Evolutionary conservation across 2,329 filamentous ascomycete species (phyloP).

Genomic region (Ilyonectria destructans): DNA sequence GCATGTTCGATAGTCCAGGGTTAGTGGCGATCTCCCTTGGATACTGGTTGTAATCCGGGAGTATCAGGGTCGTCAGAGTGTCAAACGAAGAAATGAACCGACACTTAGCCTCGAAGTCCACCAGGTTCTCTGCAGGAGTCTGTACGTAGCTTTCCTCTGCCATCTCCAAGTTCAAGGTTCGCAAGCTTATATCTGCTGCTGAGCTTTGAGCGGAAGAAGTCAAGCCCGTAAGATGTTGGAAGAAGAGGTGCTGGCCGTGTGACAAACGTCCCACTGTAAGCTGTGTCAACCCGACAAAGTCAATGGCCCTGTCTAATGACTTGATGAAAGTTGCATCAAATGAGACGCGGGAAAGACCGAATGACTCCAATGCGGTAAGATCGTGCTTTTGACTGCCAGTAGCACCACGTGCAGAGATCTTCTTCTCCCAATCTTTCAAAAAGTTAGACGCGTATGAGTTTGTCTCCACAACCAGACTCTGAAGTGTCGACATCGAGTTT

Average conservation of each 20-base stretch:
- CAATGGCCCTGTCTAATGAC: constrained; percentile 21
- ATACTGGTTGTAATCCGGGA: constrained; percentile 25
- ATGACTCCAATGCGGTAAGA: constrained; percentile 26
- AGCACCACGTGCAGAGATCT: neutral
- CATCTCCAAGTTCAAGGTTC: constrained; percentile 11
- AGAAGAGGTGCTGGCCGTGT: neutral
- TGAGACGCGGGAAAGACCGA: constrained; percentile 13
- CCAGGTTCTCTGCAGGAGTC: neutral
- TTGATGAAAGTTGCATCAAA: neutral
- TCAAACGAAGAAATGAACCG: constrained; percentile 39
- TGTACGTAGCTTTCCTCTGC: neutral
- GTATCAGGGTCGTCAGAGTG: constrained; percentile 26
- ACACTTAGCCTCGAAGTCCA: constrained; percentile 2
- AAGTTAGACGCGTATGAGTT: neutral
- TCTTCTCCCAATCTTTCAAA: constrained; percentile 14
- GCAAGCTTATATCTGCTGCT: constrained; percentile 14
- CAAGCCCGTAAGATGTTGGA: constrained; percentile 10
- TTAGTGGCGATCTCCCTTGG: neutral
- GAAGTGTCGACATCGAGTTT: constrained; percentile 40
- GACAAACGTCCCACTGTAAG: constrained; percentile 8
- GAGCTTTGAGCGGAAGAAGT: constrained; percentile 6
- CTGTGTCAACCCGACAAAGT: constrained; percentile 31
- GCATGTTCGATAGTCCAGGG: constrained; percentile 16
- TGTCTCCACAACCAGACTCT: constrained; percentile 2
- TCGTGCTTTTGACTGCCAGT: neutral